These are phyloP conservation scores for Halophytophthora batemanensis DNA, from an alignment of 352 stramenopile species.

Conservation along the genomic window DNA sequence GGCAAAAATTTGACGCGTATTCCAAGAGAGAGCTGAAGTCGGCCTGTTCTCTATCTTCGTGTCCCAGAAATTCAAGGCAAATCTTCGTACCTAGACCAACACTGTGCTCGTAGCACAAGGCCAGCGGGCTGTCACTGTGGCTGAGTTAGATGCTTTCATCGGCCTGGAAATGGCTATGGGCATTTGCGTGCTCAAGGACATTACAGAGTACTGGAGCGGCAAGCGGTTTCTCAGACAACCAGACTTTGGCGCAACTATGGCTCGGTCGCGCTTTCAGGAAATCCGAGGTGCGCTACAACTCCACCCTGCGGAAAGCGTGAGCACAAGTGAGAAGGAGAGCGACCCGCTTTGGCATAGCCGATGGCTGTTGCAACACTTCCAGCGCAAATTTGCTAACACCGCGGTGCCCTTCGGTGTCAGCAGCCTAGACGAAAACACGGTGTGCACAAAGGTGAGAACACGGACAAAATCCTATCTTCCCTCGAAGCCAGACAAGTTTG, in stretches of 20 bases:
- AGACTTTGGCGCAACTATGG: neutral
- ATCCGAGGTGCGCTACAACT: neutral
- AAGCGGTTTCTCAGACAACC: neutral
- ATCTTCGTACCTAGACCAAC: too few relatives aligned
- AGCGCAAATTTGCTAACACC: neutral
- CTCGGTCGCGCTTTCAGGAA: neutral
- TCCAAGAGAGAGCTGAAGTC: too few relatives aligned
- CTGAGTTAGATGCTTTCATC: neutral
- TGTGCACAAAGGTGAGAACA: neutral
- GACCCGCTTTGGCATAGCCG: neutral
- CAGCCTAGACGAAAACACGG: neutral
- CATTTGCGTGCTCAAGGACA: neutral
- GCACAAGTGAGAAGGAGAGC: neutral
- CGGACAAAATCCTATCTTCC: conserved; percentile 1
- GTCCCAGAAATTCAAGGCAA: too few relatives aligned
- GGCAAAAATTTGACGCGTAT: too few relatives aligned
- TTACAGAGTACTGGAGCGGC: neutral
- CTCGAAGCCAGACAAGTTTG: conserved; percentile 5
- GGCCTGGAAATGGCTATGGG: conserved; percentile 1
- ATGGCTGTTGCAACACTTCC: neutral
- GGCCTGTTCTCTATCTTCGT: too few relatives aligned
- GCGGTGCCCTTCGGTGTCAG: neutral
- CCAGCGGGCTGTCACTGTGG: too few relatives aligned
- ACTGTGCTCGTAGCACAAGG: too few relatives aligned
- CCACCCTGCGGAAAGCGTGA: neutral